Base-by-base conservation (phyloP, 148 eudicot genomes). In the Rhododendron kiyosumense region DNA sequence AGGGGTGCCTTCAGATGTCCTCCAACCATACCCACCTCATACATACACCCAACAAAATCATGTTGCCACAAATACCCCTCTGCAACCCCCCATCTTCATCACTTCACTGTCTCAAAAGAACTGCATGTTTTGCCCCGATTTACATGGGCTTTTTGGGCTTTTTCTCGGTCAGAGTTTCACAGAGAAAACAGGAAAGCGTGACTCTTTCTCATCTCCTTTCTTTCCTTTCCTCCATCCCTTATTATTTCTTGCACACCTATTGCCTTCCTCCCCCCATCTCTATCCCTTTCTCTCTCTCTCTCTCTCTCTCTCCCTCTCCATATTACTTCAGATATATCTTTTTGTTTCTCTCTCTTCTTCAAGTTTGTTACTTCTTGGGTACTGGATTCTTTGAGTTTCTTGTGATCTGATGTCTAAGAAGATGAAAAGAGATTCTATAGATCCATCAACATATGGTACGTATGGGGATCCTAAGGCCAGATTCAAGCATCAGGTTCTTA, bases 31-130 rank as follows among this genome's bases (percentile, higher is more conserved):
- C 86, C 87, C 84, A 85, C 89, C 89, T 87, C 89, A 88, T 43
- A n/a, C 12, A 61, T 18, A 24, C 26, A 43, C 45, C 48, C 5
- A 77, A 43, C 45, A 20, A 77, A 41, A 28, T 81, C 6, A 71
- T 59, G 74, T 52, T 89, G 49, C 92, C 93, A 87, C 73, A 89
- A 90, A 85, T 92, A 79, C 94, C 94, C 94, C 85, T 92, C 94
- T 92, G 94, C 92, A 92, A 92, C 36, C 61, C 83, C 89, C 90
- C 90, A 89, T 89, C 93, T 90, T 90, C 92, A 86, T 90, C 91
- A 88, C 88, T 90, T 86, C 92, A 78, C 86, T 90, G 86, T 87
- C 88, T 82, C 89, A 61, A 87, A 87, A 78, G 78, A 86, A 82
- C 32, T 78, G 45, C 52, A 76, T 51, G 28, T 83, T 82, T 78